These are phyloP conservation scores for Farysia itapuensis DNA, from an alignment of 1,284 basidiomycete species.

Conservation along the genomic window DNA sequence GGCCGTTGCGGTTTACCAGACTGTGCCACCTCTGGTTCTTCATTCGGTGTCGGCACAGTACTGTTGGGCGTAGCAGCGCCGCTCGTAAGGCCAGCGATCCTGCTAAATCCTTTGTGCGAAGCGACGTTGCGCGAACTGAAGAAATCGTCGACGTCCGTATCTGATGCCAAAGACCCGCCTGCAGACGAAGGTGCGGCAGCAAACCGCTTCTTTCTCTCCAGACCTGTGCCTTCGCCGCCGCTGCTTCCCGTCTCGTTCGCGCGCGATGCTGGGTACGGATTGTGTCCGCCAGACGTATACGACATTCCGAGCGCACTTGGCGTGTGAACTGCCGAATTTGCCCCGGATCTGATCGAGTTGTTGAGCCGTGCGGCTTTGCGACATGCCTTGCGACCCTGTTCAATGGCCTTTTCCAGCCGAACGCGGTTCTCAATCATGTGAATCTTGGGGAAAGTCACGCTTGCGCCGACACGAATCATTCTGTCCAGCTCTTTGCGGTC, in stretches of 20 bases:
- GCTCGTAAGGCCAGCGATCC: constrained; percentile 12
- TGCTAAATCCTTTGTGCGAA: constrained; percentile 1
- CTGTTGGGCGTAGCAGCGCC: constrained; percentile 27
- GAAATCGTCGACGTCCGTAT: constrained; percentile 37
- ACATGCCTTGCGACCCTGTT: constrained; percentile 39
- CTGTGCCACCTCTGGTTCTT: not conserved
- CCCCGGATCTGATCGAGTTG: no score
- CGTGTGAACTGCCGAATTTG: no score
- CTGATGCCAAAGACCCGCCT: no score
- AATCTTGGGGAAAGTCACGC: constrained; percentile 54
- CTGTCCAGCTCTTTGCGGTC: constrained; percentile 46
- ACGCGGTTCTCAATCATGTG: constrained; percentile 59
- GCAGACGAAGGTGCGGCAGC: no score
- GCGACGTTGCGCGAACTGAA: constrained; percentile 3
- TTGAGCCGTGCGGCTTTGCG: constrained; percentile 14
- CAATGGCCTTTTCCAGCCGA: constrained; percentile 53
- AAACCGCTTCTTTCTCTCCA: no score
- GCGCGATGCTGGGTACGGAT: not conserved
- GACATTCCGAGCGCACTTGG: no score
- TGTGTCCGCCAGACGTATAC: no score
- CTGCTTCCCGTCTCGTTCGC: not conserved
- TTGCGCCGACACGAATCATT: constrained; percentile 49
- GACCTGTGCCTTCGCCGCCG: not conserved
- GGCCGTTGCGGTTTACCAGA: constrained; percentile 3
- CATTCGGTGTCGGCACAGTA: constrained; percentile 4